Conservation (phyloP, 768 basidiomycete genomes). For the Tephrocybe sp. region DNA sequence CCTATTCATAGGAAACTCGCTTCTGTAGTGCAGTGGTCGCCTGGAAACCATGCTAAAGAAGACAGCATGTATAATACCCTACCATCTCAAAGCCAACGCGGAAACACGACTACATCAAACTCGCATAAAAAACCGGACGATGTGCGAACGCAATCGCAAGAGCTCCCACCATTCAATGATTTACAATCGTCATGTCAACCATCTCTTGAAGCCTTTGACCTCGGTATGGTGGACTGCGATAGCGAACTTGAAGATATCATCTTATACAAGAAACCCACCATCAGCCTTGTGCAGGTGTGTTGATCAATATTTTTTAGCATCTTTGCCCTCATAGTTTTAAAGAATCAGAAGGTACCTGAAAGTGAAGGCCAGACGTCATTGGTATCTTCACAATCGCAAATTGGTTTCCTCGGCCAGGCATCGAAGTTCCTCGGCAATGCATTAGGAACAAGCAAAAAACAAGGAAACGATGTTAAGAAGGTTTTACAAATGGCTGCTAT, state of each 20-base stretch:
- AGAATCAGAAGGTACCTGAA: conserved; percentile 26
- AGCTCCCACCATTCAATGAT: conserved; percentile 12
- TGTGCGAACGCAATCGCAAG: background rate
- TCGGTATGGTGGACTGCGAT: conserved; percentile 23
- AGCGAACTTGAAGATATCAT: conserved; percentile 41
- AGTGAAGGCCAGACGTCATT: conserved; percentile 58
- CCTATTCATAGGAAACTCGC: conserved; percentile 65
- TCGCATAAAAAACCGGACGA: conserved; percentile 14
- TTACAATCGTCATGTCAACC: conserved; percentile 3
- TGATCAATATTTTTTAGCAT: conserved; percentile 3
- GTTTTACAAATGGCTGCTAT: conserved; percentile 74
- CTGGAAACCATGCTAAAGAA: conserved; percentile 50
- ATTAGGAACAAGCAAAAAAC: conserved; percentile 70
- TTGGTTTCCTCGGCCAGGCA: conserved; percentile 69
- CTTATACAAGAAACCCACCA: conserved; percentile 34
- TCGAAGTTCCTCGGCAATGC: conserved; percentile 66
- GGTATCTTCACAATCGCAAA: conserved; percentile 49
- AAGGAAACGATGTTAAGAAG: conserved; percentile 75
- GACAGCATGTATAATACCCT: conserved; percentile 76
- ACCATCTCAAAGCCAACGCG: conserved; percentile 55
- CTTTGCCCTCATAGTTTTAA: conserved; percentile 1
- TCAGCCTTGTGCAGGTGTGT: conserved; percentile 43
- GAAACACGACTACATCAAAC: conserved; percentile 33
- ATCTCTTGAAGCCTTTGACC: conserved; percentile 32
- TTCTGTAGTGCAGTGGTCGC: conserved; percentile 59